A percentile compares a stretch with the other conserved stretches of the same genome.
phyloP scores from a whole-genome alignment of 2,329 filamentous ascomycete species.

The Xylariaceae sp. region DNA sequence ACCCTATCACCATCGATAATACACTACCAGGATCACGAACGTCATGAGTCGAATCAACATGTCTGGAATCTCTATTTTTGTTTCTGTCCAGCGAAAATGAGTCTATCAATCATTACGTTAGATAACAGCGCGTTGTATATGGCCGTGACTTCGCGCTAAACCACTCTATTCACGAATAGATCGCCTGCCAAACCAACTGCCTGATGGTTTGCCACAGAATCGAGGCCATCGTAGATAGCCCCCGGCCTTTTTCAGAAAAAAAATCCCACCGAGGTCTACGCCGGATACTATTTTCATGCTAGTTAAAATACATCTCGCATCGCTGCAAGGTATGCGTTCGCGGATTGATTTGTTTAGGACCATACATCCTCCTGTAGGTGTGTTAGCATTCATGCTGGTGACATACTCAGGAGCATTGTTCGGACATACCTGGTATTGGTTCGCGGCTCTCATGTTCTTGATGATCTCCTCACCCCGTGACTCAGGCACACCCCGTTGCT shows the following conservation, averaged over 20 bases:
- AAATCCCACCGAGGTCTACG: conserved; percentile 18
- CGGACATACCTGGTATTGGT: conserved; percentile 81
- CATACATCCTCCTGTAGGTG: conserved; percentile 61
- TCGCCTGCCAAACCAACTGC: background rate
- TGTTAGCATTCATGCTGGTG: conserved; percentile 29
- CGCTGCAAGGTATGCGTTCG: conserved; percentile 21
- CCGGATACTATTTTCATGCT: conserved; percentile 24
- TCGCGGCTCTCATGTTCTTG: conserved; percentile 90
- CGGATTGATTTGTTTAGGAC: conserved; percentile 44
- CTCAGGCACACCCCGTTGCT: conserved; percentile 75
- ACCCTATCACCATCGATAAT: background rate
- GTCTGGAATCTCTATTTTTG: background rate
- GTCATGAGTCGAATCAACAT: background rate
- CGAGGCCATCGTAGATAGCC: conserved; percentile 8
- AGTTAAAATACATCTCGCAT: conserved; percentile 24
- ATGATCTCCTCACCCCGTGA: conserved; percentile 92
- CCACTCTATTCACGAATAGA: conserved; percentile 8
- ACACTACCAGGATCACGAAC: no score
- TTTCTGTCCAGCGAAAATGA: conserved; percentile 11
- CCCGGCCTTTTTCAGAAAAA: conserved; percentile 19
- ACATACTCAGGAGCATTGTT: background rate
- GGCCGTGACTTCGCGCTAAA: conserved; percentile 10
- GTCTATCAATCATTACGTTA: conserved; percentile 28
- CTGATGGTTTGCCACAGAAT: background rate
- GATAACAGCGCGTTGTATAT: conserved; percentile 21